phyloP scores from a whole-genome alignment of 345 rosid genomes.

The Euclidium syriacum region DNA sequence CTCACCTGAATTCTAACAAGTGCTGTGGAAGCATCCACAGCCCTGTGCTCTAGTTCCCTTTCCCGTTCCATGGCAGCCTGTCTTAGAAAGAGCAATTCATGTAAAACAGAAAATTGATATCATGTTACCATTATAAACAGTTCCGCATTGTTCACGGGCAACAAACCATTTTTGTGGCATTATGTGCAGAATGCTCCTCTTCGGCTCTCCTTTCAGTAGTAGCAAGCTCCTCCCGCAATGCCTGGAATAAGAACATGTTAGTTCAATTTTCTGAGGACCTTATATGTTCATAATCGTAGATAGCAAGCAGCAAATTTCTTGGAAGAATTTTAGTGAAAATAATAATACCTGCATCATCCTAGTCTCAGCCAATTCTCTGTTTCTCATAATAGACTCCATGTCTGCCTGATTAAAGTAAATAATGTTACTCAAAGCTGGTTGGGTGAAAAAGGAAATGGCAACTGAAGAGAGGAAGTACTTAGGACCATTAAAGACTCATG shows the following conservation, averaged over 20 bases:
- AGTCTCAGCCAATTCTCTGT: constrained; percentile 93
- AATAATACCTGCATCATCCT: constrained; percentile 95
- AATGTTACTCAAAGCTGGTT: constrained; percentile 1
- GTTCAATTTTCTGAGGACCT: constrained; percentile 14
- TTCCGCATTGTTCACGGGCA: neutral
- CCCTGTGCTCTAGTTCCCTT: constrained; percentile 88
- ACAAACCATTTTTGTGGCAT: constrained; percentile 88
- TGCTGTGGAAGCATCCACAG: constrained; percentile 89
- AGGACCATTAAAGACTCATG: neutral
- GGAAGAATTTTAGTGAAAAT: constrained; percentile 7
- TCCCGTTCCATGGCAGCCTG: constrained; percentile 99
- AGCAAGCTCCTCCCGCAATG: constrained; percentile 92
- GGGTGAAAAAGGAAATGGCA: neutral
- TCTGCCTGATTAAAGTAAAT: constrained; percentile 51
- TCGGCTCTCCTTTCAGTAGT: constrained; percentile 91
- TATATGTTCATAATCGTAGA: neutral
- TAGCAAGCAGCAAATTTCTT: neutral
- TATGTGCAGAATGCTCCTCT: constrained; percentile 89
- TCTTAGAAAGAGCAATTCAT: constrained; percentile 17
- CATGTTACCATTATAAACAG: neutral
- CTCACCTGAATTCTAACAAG: constrained; percentile 93
- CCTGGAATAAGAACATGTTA: constrained; percentile 40
- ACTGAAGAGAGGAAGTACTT: neutral
- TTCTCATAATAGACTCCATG: constrained; percentile 95
- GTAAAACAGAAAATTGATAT: constrained; percentile 11